Conservation (phyloP, 192 early-diverging fungal genomes). For the Martensiomyces pterosporus region DNA sequence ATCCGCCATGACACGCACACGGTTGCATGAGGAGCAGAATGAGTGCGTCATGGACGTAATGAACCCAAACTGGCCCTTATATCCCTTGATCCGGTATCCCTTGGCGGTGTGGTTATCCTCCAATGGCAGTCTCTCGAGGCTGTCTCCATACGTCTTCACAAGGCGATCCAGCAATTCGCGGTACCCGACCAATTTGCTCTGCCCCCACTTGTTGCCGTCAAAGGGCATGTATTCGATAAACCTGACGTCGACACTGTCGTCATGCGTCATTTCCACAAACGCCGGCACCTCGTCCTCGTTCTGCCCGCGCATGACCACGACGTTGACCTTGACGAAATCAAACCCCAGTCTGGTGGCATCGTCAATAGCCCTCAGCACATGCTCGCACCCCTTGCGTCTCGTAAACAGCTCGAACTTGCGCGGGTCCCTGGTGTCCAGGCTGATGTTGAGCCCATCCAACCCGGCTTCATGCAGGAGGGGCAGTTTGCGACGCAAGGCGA, state of each 20-base stretch:
- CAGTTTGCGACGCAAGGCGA: conserved; percentile 84
- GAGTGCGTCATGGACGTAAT: conserved; percentile 98
- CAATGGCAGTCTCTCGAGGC: conserved; percentile 60
- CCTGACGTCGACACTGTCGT: conserved; percentile 69
- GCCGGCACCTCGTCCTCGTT: conserved; percentile 80
- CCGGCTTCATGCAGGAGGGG: conserved; percentile 64
- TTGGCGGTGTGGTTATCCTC: conserved; percentile 77
- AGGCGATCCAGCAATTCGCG: conserved; percentile 67
- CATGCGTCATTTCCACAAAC: conserved; percentile 83
- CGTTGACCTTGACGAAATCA: conserved; percentile 83
- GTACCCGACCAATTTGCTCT: conserved; percentile 80
- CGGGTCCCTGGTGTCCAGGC: conserved; percentile 85
- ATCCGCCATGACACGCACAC: conserved; percentile 88
- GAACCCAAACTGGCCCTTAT: conserved; percentile 87
- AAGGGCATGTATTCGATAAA: conserved; percentile 99
- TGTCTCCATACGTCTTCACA: conserved; percentile 49
- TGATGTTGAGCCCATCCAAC: conserved; percentile 85
- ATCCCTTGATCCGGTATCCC: conserved; percentile 73
- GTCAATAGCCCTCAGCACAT: conserved; percentile 73
- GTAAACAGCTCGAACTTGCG: conserved; percentile 88
- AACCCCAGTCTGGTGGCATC: conserved; percentile 63
- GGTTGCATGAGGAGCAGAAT: conserved; percentile 93
- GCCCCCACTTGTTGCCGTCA: conserved; percentile 91
- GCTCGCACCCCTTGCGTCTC: conserved; percentile 72
- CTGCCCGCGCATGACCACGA: conserved; percentile 83